Base-by-base conservation (phyloP, 148 eudicot species). In the Dianthus caryophyllus region DNA sequence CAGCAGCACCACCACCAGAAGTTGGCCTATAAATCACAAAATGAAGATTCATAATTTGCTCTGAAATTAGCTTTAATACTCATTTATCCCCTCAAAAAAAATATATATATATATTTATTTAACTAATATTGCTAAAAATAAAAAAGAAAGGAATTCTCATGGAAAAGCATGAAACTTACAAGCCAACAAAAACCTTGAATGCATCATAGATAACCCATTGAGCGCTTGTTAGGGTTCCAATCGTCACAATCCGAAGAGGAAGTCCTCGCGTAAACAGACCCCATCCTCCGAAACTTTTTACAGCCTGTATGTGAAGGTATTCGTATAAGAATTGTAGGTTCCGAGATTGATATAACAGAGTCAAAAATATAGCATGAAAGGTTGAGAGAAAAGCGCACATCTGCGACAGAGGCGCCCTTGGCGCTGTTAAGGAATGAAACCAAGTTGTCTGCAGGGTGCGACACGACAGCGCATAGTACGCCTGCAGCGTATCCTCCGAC, bases 161-260 rank as follows among this genome's bases (percentile, higher is more conserved):
- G 38, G 38, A 17, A 46, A 47, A 64, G 7, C 20, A 39, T 14
- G 31, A 24, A 73, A 86, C 96, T 78, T 82, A 88, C 96, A 88
- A 75, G 55, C 96, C 96, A 65, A 82, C 88, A 51, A 73, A 79
- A 21, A 89, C 91, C 80, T 89, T 89, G 79, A 83, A 84, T 18
- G 85, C 75, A 70, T 86, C 96, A 70, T 89, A 88, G 39, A 88
- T 86, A 31, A 75, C 84, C 96, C 96, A 88, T 61, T 88, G 96
- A 12, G 82, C 83, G 50, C 87, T 87, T 25, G 96, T 88, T 29
- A 88, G 91, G 17, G 90, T 82, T 63, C 96, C 91, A 21, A 88
- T 76, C 87, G 83, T 88, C 77, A 88, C 79, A 29, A 88, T 86
- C 63, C 96, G 88, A 49, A 86, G 88, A 48, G 96, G 96, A 60